Base-by-base conservation (phyloP, 345 rosid species). In the Camelina laxa region DNA sequence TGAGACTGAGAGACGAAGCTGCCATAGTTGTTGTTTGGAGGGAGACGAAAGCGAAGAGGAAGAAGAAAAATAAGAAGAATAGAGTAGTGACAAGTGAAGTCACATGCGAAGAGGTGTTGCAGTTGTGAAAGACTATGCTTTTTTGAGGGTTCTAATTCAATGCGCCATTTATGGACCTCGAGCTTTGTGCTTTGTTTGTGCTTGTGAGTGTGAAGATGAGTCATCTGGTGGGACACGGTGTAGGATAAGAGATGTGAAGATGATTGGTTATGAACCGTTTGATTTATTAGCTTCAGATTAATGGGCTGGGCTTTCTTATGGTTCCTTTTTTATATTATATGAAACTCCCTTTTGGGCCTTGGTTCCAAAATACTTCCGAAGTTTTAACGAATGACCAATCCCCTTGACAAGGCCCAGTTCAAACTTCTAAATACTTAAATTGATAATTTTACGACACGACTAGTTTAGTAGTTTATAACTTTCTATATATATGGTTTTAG, bases 101-200 rank as follows among this genome's bases (percentile, higher is more conserved):
- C 83, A 84, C 81, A 69, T 75, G 81, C 19, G 48, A 61, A 67
- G 75, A 61, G 74, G 60, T 80, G 85, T 60, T 80, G 76, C 91
- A 85, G 90, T 85, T 88, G 82, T 80, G 84, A 31, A 17, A 13
- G 15, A 13, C 57, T 15, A 16, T 0, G 53, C 54, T 48, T 39
- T 31, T 57, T 21, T 7, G 35, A 42, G 44, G 44, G 6, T 55
- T 15, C 48, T 71, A 76, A 62, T 82, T 79, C 78, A 79, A 80
- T 85, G 86, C 85, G 42, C 68, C 80, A 60, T 69, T 55, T 60
- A 79, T 75, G 76, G 87, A 78, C 75, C 73, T 67, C 75, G 60
- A 65, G 66, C 51, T 27, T 80, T 22, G 79, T 62, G 59, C 59
- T 54, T 47, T 47, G 31, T n/a, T 22, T 2, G 56, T 2, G 30